Percentiles rank a stretch among this genome's conserved stretches.
These are phyloP conservation scores for Kluyveromyces aestuarii DNA, from an alignment of 805 yeast species.

Conservation along the genomic window DNA sequence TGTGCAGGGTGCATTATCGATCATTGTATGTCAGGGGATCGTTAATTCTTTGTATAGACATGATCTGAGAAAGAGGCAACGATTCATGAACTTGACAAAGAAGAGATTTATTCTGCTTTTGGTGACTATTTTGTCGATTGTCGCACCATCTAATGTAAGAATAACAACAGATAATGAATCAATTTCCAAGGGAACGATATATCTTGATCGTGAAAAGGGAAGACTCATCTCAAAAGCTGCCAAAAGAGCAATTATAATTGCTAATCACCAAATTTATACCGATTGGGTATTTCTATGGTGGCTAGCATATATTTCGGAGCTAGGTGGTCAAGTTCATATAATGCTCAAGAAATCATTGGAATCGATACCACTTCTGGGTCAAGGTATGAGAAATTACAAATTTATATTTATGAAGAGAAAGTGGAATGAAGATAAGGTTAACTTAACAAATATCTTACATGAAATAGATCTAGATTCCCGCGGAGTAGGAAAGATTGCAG, in stretches of 20 bases:
- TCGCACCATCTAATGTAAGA: slow-evolving; percentile 44
- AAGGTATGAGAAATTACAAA: slow-evolving; percentile 71
- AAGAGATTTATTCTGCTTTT: slow-evolving; percentile 47
- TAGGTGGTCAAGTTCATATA: slow-evolving; percentile 59
- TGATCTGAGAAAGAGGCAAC: slow-evolving; percentile 31
- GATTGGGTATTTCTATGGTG: slow-evolving; percentile 95
- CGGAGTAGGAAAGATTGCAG: slow-evolving; percentile 45
- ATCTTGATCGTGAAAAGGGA: slow-evolving; percentile 16
- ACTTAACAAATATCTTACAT: slow-evolving; percentile 45
- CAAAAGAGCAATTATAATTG: slow-evolving; percentile 54
- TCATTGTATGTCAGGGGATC: slow-evolving; percentile 38
- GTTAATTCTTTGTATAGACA: slow-evolving; percentile 27
- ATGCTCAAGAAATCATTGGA: slow-evolving; percentile 69
- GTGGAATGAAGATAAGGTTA: slow-evolving; percentile 69
- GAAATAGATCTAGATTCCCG: slow-evolving; percentile 54
- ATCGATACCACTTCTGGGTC: slow-evolving; percentile 67
- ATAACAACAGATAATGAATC: slow-evolving; percentile 39
- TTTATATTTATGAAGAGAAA: slow-evolving; percentile 77
- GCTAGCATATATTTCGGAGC: slow-evolving; percentile 56
- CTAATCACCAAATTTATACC: slow-evolving; percentile 91
- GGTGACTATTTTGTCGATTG: slow-evolving; percentile 39
- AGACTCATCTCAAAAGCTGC: slow-evolving; percentile 28
- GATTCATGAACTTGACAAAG: slow-evolving; percentile 45
- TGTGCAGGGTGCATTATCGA: slow-evolving; percentile 33
- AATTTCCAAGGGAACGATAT: slow-evolving; percentile 29